phyloP scores from a whole-genome alignment of 768 basidiomycete genomes.

The Neoboletus subvelutipes region DNA sequence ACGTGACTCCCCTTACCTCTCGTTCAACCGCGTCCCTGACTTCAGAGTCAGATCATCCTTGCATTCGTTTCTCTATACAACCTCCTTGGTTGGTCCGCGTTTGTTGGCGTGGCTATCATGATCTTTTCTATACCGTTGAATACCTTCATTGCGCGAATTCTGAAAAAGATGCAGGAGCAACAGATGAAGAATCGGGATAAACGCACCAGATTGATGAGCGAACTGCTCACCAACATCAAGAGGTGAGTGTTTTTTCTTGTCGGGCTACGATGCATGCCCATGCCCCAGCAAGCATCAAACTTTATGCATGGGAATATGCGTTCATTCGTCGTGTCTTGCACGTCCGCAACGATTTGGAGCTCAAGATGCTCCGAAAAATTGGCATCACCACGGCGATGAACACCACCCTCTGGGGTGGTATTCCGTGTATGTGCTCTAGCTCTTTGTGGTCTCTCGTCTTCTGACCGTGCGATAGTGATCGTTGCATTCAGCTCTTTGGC shows the following conservation, averaged over 20 bases:
- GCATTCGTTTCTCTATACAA: slow-evolving; percentile 90
- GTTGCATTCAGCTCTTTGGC: too few relatives aligned
- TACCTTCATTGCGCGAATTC: slow-evolving; percentile 63
- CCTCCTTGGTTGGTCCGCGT: slow-evolving; percentile 88
- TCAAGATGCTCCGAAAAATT: too few relatives aligned
- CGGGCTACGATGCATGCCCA: neutral
- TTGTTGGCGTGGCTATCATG: slow-evolving; percentile 89
- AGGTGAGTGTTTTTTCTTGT: slow-evolving; percentile 41
- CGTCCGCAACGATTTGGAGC: too few relatives aligned
- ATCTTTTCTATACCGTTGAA: slow-evolving; percentile 76
- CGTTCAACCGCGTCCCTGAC: neutral
- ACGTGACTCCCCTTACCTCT: slow-evolving; percentile 14
- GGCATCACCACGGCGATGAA: slow-evolving; percentile 67
- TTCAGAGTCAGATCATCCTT: slow-evolving; percentile 58
- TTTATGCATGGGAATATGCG: too few relatives aligned
- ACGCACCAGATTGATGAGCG: slow-evolving; percentile 85
- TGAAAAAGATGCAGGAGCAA: slow-evolving; percentile 76
- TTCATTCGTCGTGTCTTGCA: too few relatives aligned
- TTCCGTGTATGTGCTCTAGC: slow-evolving; percentile 44
- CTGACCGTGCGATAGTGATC: slow-evolving; percentile 42
- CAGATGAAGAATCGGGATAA: slow-evolving; percentile 95
- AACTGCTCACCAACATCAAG: slow-evolving; percentile 87
- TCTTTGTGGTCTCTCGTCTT: neutral
- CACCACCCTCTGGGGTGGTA: slow-evolving; percentile 62
- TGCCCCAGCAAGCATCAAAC: slow-evolving; percentile 65